Percentiles rank a stretch among this genome's conserved stretches.
Evolutionary conservation across 257 asterid species (phyloP).

Genomic region (Parsonsia alboflavescens): DNA sequence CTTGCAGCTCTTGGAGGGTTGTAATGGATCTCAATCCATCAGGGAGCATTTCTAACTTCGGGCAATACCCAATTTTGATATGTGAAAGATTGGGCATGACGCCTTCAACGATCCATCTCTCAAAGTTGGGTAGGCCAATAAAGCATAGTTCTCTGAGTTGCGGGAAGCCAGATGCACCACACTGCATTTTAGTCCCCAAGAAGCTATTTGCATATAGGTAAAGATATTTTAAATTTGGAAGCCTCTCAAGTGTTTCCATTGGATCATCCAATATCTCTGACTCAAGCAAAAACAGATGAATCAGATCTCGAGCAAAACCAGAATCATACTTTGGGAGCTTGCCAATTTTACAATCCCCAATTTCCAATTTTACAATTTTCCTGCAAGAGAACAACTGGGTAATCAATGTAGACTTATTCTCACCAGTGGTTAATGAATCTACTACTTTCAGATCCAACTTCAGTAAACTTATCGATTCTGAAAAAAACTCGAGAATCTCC

Average conservation of each 20-base stretch:
- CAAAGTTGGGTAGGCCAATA: neutral
- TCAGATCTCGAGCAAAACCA: slow-evolving; percentile 38
- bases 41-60: neutral
- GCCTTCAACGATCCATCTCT: neutral
- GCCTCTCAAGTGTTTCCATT: neutral
- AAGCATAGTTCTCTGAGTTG: neutral
- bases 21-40: neutral
- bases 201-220: accelerated
- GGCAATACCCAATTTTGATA: accelerated
- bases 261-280: slow-evolving; percentile 20
- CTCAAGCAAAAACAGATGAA: slow-evolving; percentile 30
- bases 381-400: neutral
- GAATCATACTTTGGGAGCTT: neutral
- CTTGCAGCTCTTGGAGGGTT: neutral
- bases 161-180: neutral
- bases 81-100: neutral
- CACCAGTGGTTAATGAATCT: slow-evolving; percentile 20
- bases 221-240: neutral
- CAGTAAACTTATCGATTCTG: slow-evolving; percentile 33
- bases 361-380: neutral
- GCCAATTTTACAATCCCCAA: neutral
- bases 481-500: neutral
- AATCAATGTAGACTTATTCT: neutral
- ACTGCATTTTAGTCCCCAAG: neutral
- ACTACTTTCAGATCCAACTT: slow-evolving; percentile 39